Conservation (phyloP, 1,139 yeast genomes). For the Suhomyces anneliseae region DNA sequence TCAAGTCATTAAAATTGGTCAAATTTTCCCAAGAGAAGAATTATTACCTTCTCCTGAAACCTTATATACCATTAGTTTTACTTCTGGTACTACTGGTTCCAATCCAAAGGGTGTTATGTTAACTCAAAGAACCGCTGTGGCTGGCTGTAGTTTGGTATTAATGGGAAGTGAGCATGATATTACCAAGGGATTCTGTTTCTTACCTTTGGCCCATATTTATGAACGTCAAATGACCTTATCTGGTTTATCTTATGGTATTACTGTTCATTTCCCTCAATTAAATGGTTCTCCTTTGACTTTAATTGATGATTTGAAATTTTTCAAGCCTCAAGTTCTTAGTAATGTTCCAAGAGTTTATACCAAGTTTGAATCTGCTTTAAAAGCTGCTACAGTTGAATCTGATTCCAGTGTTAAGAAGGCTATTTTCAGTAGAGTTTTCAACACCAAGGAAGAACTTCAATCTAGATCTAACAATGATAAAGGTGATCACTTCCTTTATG, state of each 20-base stretch:
- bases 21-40: constrained; percentile 42
- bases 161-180: constrained; percentile 10
- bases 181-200: constrained; percentile 18
- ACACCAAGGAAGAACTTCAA: constrained; percentile 22
- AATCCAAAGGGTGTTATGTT: constrained; percentile 73
- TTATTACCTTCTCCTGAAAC: constrained; percentile 56
- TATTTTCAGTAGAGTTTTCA: constrained; percentile 14
- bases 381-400: constrained; percentile 38
- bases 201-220: constrained; percentile 29
- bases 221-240: constrained; percentile 22
- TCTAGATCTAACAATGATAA: constrained; percentile 20
- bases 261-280: constrained; percentile 23
- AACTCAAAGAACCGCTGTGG: constrained; percentile 53
- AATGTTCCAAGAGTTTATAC: constrained; percentile 70
- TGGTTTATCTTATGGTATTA: constrained; percentile 16
- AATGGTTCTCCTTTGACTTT: constrained; percentile 46
- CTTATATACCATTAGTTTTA: constrained; percentile 66
- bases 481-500: constrained; percentile 43
- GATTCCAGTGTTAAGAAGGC: constrained; percentile 13
- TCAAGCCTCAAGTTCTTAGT: constrained; percentile 54
- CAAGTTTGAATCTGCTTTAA: constrained; percentile 56
- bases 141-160: constrained; percentile 44
- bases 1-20: constrained; percentile 59
- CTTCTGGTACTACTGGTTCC: constrained; percentile 75
- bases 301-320: constrained; percentile 54